These are phyloP conservation scores for Zizania latifolia DNA, from an alignment of 176 grass and related monocot genomes.

Conservation along the genomic window DNA sequence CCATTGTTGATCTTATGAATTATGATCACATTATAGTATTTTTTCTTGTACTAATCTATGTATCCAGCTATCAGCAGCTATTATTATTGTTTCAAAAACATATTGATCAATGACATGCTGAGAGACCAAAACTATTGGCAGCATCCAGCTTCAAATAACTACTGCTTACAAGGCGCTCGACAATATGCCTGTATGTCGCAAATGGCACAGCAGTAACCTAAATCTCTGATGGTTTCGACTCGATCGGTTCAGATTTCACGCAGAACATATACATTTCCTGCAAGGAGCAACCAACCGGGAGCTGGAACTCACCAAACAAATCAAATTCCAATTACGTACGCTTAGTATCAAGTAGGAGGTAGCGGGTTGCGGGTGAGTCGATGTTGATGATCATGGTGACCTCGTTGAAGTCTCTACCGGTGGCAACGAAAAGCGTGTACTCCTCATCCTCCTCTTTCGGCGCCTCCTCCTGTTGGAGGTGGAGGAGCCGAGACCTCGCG, in stretches of 20 bases:
- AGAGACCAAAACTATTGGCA: background rate
- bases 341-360: slow-evolving; percentile 67
- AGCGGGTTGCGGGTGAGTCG: slow-evolving; percentile 51
- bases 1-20: background rate
- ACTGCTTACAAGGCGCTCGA: background rate
- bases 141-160: background rate
- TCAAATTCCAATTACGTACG: slow-evolving; percentile 26
- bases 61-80: background rate
- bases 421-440: slow-evolving; percentile 42
- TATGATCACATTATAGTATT: background rate
- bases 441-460: slow-evolving; percentile 32
- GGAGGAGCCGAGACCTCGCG: slow-evolving; percentile 12
- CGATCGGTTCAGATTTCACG: background rate
- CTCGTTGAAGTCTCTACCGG: slow-evolving; percentile 61
- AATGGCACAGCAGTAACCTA: background rate
- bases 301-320: background rate
- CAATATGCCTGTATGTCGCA: background rate
- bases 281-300: slow-evolving; percentile 1
- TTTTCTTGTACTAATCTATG: background rate
- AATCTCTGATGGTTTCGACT: background rate
- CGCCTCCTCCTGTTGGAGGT: background rate
- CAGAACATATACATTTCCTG: slow-evolving; percentile 38
- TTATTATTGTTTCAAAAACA: background rate
- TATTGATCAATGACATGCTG: background rate
- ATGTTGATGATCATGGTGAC: slow-evolving; percentile 76